phyloP scores from a whole-genome alignment of 2,329 filamentous ascomycete species.

The Bipolaris victoriae region DNA sequence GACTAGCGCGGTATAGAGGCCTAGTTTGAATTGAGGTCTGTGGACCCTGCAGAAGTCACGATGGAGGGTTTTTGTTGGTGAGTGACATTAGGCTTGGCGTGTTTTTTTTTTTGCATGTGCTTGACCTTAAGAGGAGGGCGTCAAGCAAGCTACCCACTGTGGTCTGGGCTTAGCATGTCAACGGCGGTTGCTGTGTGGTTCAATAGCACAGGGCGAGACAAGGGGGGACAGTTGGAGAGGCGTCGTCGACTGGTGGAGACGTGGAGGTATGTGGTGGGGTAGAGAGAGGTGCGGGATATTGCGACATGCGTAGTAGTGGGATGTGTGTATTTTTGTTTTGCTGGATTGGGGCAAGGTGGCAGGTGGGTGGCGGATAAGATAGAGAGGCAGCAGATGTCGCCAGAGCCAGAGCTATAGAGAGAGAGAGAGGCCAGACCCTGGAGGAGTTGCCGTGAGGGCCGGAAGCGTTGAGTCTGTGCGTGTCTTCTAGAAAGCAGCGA shows the following conservation, averaged over 20 bases:
- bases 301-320: background rate
- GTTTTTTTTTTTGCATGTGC: constrained; percentile 12
- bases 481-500: constrained; percentile 28
- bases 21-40: constrained; percentile 16
- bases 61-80: constrained; percentile 5
- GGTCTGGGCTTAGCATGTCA: constrained; percentile 21
- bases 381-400: background rate
- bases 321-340: background rate
- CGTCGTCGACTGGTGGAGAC: background rate
- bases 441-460: constrained; percentile 27
- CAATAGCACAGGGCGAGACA: constrained; percentile 6
- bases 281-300: too few relatives aligned
- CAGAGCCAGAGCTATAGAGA: constrained; percentile 2
- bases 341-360: background rate
- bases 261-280: background rate
- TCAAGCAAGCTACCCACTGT: constrained; percentile 11
- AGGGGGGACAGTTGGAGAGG: background rate
- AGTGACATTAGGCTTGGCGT: constrained; percentile 11
- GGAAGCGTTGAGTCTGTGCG: constrained; percentile 22
- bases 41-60: constrained; percentile 14
- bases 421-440: constrained; percentile 25
- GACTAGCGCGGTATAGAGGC: constrained; percentile 22
- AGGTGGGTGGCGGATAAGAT: constrained; percentile 6
- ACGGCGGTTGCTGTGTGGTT: constrained; percentile 6
- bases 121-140: constrained; percentile 21